Percentiles rank a stretch among this genome's conserved stretches.
These are phyloP conservation scores for Adiantum capillusveneris DNA, from an alignment of 75 land plant genomes.

Conservation along the genomic window DNA sequence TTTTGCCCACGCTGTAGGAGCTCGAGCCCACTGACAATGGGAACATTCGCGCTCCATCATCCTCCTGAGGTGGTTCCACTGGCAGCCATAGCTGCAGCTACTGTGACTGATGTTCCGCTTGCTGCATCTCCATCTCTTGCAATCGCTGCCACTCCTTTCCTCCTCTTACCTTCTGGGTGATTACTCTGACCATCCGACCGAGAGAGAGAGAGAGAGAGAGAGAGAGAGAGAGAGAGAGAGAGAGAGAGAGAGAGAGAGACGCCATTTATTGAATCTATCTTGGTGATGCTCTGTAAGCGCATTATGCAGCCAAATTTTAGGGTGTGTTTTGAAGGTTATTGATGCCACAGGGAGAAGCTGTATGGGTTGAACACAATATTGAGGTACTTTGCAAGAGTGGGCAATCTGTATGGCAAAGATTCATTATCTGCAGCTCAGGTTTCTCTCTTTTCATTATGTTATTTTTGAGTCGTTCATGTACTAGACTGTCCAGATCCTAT, in stretches of 20 bases:
- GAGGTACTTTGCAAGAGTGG: conserved; percentile 41
- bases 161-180: conserved; percentile 42
- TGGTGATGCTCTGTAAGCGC: not conserved
- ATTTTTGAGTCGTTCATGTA: too few relatives aligned
- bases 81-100: conserved; percentile 44
- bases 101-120: conserved; percentile 29
- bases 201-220: too few relatives aligned
- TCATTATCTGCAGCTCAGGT: conserved; percentile 46
- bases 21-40: too few relatives aligned
- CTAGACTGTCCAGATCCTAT: too few relatives aligned
- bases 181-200: not conserved
- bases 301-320: not conserved
- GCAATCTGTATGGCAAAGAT: conserved; percentile 40
- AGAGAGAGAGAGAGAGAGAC: too few relatives aligned
- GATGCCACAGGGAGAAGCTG: conserved; percentile 28
- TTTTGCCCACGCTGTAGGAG: too few relatives aligned
- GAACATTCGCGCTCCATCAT: conserved; percentile 8
- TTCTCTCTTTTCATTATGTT: too few relatives aligned
- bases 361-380: conserved; percentile 35
- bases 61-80: conserved; percentile 48
- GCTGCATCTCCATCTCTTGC: conserved; percentile 28
- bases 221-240: too few relatives aligned
- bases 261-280: too few relatives aligned
- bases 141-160: conserved; percentile 28
- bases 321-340: not conserved